phyloP scores from a whole-genome alignment of 352 stramenopile species.

The Phytophthora capsici region DNA sequence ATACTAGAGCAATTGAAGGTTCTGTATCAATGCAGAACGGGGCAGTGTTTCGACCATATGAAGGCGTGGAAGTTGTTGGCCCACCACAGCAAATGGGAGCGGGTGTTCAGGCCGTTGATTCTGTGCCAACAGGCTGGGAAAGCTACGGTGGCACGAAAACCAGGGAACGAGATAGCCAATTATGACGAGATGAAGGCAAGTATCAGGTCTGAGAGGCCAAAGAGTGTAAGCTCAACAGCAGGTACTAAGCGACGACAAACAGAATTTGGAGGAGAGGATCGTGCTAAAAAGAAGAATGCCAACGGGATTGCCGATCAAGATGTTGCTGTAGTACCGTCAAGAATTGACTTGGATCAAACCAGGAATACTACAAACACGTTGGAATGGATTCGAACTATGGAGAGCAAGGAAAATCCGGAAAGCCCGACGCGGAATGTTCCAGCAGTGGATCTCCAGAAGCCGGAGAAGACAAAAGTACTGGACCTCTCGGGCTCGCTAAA shows the following conservation, averaged over 20 bases:
- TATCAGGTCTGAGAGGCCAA: not conserved
- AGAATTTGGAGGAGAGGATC: not conserved
- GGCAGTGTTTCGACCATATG: constrained; percentile 3
- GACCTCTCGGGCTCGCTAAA: not conserved
- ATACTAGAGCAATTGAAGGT: constrained; percentile 6
- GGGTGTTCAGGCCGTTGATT: constrained; percentile 11
- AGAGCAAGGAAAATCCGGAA: no score
- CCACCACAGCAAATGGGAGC: constrained; percentile 12
- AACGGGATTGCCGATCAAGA: not conserved
- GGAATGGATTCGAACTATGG: no score
- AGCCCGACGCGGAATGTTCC: no score
- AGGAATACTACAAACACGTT: no score
- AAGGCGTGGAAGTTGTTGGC: constrained; percentile 13
- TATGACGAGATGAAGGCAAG: not conserved
- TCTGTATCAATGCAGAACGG: constrained; percentile 1
- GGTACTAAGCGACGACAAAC: constrained; percentile 6
- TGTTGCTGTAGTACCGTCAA: not conserved
- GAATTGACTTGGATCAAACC: no score
- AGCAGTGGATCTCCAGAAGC: no score
- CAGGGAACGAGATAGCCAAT: not conserved
- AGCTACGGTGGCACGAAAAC: no score
- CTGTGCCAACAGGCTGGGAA: not conserved
- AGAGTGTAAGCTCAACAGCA: not conserved
- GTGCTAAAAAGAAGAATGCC: no score
- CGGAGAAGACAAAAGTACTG: no score